These are phyloP conservation scores for Vicia faba DNA, from an alignment of 306 rosid species.

Conservation along the genomic window DNA sequence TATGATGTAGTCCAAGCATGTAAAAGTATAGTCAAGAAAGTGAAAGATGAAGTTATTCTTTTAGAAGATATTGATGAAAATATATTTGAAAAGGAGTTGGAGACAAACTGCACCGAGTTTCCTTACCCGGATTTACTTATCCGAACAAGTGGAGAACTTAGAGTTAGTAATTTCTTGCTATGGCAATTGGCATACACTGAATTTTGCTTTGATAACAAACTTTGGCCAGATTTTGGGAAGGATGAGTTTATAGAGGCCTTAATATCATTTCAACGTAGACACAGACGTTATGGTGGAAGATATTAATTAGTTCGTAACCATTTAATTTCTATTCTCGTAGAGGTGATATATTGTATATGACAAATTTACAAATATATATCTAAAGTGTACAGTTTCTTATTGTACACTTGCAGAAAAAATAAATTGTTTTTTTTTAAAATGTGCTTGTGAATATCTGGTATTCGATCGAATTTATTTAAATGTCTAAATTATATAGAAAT, in stretches of 20 bases:
- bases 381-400: no score
- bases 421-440: no score
- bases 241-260: conserved; percentile 66
- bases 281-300: conserved; percentile 69
- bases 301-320: background rate
- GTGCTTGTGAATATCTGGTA: no score
- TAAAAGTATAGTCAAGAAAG: conserved; percentile 55
- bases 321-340: no score
- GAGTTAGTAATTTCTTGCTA: conserved; percentile 80
- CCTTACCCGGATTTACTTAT: conserved; percentile 81
- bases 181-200: conserved; percentile 91
- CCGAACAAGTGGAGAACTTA: conserved; percentile 76
- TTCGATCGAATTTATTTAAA: no score
- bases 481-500: no score
- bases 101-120: conserved; percentile 68
- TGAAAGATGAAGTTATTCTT: conserved; percentile 49
- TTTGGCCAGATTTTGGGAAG: conserved; percentile 83
- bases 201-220: conserved; percentile 49
- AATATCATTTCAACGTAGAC: conserved; percentile 66
- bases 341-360: no score
- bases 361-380: no score
- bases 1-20: conserved; percentile 86
- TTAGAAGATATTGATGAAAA: conserved; percentile 61
- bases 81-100: conserved; percentile 63
- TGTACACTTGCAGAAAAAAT: no score